Percentiles rank a stretch among this genome's conserved stretches.
phyloP scores from a whole-genome alignment of 73 alveolate species.

The Blepharisma japonicum region DNA sequence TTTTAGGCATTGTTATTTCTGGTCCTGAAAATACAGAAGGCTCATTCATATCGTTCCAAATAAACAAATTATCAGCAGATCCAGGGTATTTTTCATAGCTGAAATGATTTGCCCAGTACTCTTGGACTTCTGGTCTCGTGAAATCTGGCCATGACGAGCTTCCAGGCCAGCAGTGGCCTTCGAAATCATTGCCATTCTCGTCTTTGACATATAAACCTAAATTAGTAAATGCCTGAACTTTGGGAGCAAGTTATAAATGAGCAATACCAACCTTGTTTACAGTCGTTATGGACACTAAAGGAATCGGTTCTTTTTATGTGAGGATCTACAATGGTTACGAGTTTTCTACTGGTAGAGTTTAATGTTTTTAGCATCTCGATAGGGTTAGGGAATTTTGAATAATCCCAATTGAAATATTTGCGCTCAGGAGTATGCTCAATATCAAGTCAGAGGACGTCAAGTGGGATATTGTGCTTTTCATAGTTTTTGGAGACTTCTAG shows the following conservation, averaged over 20 bases:
- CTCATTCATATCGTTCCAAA: constrained; percentile 96
- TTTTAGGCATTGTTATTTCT: constrained; percentile 83
- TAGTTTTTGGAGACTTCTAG: constrained; percentile 39
- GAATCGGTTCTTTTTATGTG: constrained; percentile 66
- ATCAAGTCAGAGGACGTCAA: constrained; percentile 70
- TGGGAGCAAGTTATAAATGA: too few species aligned
- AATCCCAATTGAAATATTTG: constrained; percentile 54
- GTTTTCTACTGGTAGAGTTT: constrained; percentile 56
- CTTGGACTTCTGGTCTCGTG: constrained; percentile 58
- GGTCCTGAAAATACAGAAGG: constrained; percentile 84
- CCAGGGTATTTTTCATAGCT: constrained; percentile 51
- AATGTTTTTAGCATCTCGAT: constrained; percentile 56
- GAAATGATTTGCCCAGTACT: constrained; percentile 69
- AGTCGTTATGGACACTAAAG: constrained; percentile 42
- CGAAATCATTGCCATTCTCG: constrained; percentile 46
- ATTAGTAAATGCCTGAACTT: neutral
- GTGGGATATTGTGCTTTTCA: constrained; percentile 42
- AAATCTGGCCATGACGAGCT: constrained; percentile 79
- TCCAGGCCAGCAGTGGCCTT: constrained; percentile 94
- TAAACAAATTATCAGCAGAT: constrained; percentile 40
- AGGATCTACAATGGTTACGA: constrained; percentile 85
- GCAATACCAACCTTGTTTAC: constrained; percentile 26
- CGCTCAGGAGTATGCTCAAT: constrained; percentile 41
- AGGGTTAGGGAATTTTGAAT: constrained; percentile 57
- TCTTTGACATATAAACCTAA: constrained; percentile 42